phyloP scores from a whole-genome alignment of 148 eudicot genomes.

The Fagopyrum tataricum region DNA sequence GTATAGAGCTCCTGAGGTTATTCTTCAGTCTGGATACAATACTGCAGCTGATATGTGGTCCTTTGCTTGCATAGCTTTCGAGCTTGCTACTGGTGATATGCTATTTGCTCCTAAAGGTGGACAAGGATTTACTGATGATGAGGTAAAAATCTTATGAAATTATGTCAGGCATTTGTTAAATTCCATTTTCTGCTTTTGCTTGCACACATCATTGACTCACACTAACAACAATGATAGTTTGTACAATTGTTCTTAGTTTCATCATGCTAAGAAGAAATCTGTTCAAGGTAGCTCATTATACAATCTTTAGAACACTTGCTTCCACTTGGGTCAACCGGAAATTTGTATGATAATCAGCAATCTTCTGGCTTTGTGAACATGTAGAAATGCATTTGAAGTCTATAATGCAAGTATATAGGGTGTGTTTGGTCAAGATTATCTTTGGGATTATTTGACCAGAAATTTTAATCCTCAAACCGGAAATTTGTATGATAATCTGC shows the following conservation, averaged over 20 bases:
- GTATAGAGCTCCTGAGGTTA: constrained; percentile 96
- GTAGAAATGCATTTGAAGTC: too few species aligned
- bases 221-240: background rate
- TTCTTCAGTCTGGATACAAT: constrained; percentile 66
- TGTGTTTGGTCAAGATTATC: too few species aligned
- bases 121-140: constrained; percentile 78
- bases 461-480: too few species aligned
- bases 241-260: background rate
- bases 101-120: constrained; percentile 80
- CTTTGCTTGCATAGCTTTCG: constrained; percentile 92
- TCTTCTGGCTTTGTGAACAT: background rate
- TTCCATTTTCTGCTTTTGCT: background rate
- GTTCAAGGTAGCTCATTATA: background rate
- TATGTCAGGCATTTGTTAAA: background rate
- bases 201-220: background rate
- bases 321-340: background rate
- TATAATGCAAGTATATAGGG: too few species aligned
- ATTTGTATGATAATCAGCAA: background rate
- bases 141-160: constrained; percentile 38
- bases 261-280: background rate
- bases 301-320: background rate
- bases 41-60: constrained; percentile 94
- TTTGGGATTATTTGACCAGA: too few species aligned
- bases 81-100: constrained; percentile 99
- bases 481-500: too few species aligned